phyloP scores from a whole-genome alignment of 2,329 filamentous ascomycete species.

The Fusarium globosum region DNA sequence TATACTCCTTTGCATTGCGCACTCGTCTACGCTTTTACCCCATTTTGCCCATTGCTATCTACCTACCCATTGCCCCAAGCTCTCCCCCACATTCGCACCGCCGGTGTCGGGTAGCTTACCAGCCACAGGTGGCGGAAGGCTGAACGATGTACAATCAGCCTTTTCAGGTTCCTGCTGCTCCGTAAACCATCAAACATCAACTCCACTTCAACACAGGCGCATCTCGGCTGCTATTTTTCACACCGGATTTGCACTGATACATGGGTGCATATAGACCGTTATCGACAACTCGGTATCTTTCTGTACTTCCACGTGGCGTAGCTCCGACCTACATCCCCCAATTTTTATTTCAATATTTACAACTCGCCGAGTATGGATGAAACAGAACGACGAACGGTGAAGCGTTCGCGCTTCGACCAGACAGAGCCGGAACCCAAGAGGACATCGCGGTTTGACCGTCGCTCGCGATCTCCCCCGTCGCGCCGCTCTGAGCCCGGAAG shows the following conservation, averaged over 20 bases:
- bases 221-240: constrained; percentile 31
- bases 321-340: not conserved
- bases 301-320: not conserved
- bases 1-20: not conserved
- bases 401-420: constrained; percentile 95
- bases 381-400: constrained; percentile 75
- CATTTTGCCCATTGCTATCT: not conserved
- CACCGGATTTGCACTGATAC: constrained; percentile 4
- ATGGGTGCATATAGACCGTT: not conserved
- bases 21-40: not conserved
- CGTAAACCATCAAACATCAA: constrained; percentile 7
- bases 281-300: not conserved
- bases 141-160: constrained; percentile 21
- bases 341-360: not conserved
- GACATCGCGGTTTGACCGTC: constrained; percentile 86
- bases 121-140: constrained; percentile 37
- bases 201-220: constrained; percentile 35
- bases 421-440: constrained; percentile 83
- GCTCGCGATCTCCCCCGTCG: constrained; percentile 83
- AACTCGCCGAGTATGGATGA: constrained; percentile 69
- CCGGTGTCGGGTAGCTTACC: constrained; percentile 19
- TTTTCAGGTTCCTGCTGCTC: constrained; percentile 24
- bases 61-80: not conserved
- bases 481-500: constrained; percentile 74
- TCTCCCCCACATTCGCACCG: not conserved